These are phyloP conservation scores for Tricholoma hemisulphureum DNA, from an alignment of 768 basidiomycete genomes.

Conservation along the genomic window DNA sequence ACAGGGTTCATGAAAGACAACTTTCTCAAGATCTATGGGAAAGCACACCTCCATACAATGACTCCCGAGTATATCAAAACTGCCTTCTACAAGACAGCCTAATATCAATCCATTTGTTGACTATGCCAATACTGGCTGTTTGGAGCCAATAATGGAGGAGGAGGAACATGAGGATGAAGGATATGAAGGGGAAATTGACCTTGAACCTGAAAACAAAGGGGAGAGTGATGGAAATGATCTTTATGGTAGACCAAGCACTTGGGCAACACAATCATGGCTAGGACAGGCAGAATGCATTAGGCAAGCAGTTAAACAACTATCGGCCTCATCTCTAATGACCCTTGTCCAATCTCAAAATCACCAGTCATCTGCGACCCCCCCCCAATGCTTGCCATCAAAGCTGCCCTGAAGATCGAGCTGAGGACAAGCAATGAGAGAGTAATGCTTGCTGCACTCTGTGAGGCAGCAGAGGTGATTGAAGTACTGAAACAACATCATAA, in stretches of 20 bases:
- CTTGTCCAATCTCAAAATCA: too few relatives aligned
- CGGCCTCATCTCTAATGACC: neutral
- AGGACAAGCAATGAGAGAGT: too few relatives aligned
- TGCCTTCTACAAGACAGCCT: slow-evolving; percentile 20
- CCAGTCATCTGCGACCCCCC: neutral
- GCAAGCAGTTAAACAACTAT: neutral
- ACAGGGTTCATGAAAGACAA: slow-evolving; percentile 14
- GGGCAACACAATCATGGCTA: neutral
- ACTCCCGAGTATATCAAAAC: slow-evolving; percentile 10
- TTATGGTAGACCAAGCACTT: neutral
- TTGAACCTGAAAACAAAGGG: neutral
- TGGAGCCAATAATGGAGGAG: too few relatives aligned
- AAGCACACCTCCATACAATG: slow-evolving; percentile 11
- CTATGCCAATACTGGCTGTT: too few relatives aligned
- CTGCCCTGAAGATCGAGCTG: too few relatives aligned
- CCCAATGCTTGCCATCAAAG: neutral
- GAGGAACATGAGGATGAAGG: neutral
- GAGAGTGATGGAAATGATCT: neutral
- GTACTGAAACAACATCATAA: too few relatives aligned
- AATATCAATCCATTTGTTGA: neutral
- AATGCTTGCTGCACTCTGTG: too few relatives aligned
- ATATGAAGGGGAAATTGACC: neutral
- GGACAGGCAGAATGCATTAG: neutral
- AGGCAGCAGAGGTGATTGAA: too few relatives aligned
- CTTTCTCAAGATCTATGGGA: slow-evolving; percentile 19